A percentile compares a stretch with the other conserved stretches of the same genome.
Evolutionary conservation across 1,284 basidiomycete species (phyloP).

Genomic region (Apiotrichum sp.): DNA sequence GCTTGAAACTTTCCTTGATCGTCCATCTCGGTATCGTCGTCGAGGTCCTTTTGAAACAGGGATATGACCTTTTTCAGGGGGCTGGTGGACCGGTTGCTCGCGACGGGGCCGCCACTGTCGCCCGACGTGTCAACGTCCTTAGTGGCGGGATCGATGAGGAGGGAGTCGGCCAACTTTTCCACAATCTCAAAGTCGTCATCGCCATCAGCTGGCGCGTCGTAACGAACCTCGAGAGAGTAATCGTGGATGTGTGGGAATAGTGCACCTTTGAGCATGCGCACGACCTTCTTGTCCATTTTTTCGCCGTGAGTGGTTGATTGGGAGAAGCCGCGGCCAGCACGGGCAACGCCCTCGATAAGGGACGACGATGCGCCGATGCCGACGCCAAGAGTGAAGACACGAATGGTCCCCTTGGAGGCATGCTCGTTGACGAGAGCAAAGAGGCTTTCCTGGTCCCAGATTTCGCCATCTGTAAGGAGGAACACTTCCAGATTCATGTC

Average conservation of each 20-base stretch:
- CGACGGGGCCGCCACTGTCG: too few species aligned
- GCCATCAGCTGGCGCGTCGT: neutral
- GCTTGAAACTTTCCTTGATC: neutral
- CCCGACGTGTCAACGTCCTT: neutral
- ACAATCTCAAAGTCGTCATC: slow-evolving; percentile 20
- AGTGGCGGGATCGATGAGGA: neutral
- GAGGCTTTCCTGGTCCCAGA: slow-evolving; percentile 19
- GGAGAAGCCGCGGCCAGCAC: slow-evolving; percentile 12
- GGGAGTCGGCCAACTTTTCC: slow-evolving; percentile 4
- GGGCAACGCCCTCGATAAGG: slow-evolving; percentile 14
- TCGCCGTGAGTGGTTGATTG: slow-evolving; percentile 10
- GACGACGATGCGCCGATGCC: slow-evolving; percentile 13
- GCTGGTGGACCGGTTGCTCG: neutral
- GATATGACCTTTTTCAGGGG: slow-evolving; percentile 34
- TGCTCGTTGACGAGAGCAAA: slow-evolving; percentile 8
- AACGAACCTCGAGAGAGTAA: slow-evolving; percentile 13
- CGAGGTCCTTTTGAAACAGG: slow-evolving; percentile 13
- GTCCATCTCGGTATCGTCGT: neutral
- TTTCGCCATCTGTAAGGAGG: slow-evolving; percentile 31
- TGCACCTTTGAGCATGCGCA: slow-evolving; percentile 15
- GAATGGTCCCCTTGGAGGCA: slow-evolving; percentile 13
- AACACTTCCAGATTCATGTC: slow-evolving; percentile 24
- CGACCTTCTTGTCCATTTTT: slow-evolving; percentile 17
- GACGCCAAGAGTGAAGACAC: slow-evolving; percentile 28
- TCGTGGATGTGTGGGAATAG: slow-evolving; percentile 13